phyloP scores from a whole-genome alignment of 495 filamentous ascomycete species.

The Penicillium angulare region DNA sequence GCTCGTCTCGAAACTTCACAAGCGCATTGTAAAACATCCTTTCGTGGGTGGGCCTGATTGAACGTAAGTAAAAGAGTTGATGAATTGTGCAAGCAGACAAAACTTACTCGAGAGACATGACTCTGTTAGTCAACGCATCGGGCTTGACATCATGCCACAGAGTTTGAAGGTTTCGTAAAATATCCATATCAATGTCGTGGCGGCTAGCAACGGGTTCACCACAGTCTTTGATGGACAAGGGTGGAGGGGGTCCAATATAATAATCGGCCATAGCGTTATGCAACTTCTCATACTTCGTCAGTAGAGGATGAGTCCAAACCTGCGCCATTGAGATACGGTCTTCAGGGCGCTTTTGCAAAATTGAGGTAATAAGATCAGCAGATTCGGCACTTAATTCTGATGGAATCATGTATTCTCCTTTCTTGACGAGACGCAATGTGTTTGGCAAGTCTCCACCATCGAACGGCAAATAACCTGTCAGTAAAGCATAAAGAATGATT shows the following conservation, averaged over 20 bases:
- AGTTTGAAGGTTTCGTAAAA: conserved; percentile 79
- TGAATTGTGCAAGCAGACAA: not conserved
- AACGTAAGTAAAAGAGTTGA: conserved; percentile 1
- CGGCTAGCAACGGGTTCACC: conserved; percentile 46
- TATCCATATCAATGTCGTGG: conserved; percentile 70
- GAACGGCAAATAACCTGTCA: conserved; percentile 80
- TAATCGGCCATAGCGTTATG: conserved; percentile 47
- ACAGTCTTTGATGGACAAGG: conserved; percentile 52
- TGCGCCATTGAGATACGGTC: conserved; percentile 71
- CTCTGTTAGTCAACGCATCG: conserved; percentile 61
- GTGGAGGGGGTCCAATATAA: conserved; percentile 54
- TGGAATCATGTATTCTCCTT: conserved; percentile 72
- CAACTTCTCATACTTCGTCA: conserved; percentile 75
- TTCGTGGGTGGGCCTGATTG: conserved; percentile 69
- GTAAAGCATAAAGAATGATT: conserved; percentile 80
- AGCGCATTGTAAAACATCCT: conserved; percentile 89
- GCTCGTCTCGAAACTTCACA: conserved; percentile 72
- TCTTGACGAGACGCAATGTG: conserved; percentile 65
- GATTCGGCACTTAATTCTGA: conserved; percentile 64
- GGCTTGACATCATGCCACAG: conserved; percentile 83
- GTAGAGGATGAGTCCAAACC: conserved; percentile 81
- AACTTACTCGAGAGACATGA: conserved; percentile 69
- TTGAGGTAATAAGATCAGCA: conserved; percentile 71
- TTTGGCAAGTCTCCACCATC: conserved; percentile 58
- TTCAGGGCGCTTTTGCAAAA: conserved; percentile 71